phyloP scores from a whole-genome alignment of 805 yeast species.

The Yamadazyma laniorum region DNA sequence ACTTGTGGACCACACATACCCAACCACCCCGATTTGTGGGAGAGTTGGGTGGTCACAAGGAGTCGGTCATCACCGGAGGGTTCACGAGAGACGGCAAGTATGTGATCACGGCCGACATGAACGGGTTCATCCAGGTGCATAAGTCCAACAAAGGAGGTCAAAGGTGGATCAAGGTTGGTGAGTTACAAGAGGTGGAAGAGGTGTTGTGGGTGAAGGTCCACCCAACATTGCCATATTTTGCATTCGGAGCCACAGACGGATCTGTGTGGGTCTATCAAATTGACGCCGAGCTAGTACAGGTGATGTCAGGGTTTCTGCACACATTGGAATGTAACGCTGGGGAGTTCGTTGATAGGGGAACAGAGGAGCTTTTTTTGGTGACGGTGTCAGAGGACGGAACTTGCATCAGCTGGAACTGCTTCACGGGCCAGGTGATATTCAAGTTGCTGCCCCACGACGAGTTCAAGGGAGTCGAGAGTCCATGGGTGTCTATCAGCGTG shows the following conservation, averaged over 20 bases:
- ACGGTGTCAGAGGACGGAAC: conserved; percentile 85
- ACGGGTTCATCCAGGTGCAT: conserved; percentile 76
- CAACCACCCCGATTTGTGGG: conserved; percentile 80
- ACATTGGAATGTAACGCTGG: conserved; percentile 80
- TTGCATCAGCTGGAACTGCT: conserved; percentile 87
- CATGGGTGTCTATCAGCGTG: conserved; percentile 80
- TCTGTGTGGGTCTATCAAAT: conserved; percentile 91
- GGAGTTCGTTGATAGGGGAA: conserved; percentile 55
- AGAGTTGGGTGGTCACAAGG: conserved; percentile 77
- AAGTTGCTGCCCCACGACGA: conserved; percentile 59
- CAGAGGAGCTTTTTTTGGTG: conserved; percentile 60
- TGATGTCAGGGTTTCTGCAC: conserved; percentile 81
- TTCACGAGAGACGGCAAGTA: conserved; percentile 82
- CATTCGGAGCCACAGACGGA: conserved; percentile 91
- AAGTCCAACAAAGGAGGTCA: conserved; percentile 75
- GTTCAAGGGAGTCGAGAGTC: conserved; percentile 72
- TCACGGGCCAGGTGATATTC: conserved; percentile 66
- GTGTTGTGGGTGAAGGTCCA: conserved; percentile 80
- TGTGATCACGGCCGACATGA: conserved; percentile 91
- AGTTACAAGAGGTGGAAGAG: conserved; percentile 86
- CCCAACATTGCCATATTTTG: conserved; percentile 77
- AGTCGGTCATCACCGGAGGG: conserved; percentile 80
- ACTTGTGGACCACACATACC: conserved; percentile 88
- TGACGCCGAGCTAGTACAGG: conserved; percentile 57
- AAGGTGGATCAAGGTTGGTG: conserved; percentile 69